Conservation (phyloP, 164 flowering plant genomes). For the Chimonanthus salicifolius region DNA sequence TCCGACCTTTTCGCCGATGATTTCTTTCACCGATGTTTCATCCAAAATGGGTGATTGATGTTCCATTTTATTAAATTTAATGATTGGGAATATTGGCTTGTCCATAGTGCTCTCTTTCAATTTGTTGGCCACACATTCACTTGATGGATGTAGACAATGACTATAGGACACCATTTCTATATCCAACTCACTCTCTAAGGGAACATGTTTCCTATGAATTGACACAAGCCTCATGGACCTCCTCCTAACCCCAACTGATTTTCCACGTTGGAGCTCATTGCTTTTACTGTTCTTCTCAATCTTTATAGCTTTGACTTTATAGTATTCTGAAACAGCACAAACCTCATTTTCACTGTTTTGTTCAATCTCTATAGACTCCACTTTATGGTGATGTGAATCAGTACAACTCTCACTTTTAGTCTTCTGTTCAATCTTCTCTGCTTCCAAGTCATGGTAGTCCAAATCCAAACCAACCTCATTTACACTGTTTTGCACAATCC, state of each 20-base stretch:
- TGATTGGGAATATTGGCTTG: neutral
- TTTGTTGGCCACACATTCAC: neutral
- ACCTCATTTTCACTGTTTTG: neutral
- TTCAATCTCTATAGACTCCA: too few relatives aligned
- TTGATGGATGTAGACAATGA: neutral
- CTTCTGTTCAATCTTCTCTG: too few relatives aligned
- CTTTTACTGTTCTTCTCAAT: neutral
- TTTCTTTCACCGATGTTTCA: slow-evolving; percentile 2
- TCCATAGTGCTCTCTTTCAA: slow-evolving; percentile 1
- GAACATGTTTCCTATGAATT: neutral
- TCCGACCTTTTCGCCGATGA: neutral
- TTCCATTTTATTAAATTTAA: neutral
- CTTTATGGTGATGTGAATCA: too few relatives aligned
- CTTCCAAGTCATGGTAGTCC: too few relatives aligned
- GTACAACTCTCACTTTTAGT: too few relatives aligned
- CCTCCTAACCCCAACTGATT: slow-evolving; percentile 3
- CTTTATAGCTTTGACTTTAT: neutral
- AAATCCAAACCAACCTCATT: too few relatives aligned
- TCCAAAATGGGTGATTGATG: neutral
- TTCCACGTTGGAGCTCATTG: neutral
- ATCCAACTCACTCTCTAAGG: neutral
- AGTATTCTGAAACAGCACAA: neutral
- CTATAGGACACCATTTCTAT: neutral
- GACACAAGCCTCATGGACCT: neutral
- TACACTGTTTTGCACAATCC: neutral